Conservation (phyloP, 371 early-diverging fungal species). For the Blakeslea trispora region DNA sequence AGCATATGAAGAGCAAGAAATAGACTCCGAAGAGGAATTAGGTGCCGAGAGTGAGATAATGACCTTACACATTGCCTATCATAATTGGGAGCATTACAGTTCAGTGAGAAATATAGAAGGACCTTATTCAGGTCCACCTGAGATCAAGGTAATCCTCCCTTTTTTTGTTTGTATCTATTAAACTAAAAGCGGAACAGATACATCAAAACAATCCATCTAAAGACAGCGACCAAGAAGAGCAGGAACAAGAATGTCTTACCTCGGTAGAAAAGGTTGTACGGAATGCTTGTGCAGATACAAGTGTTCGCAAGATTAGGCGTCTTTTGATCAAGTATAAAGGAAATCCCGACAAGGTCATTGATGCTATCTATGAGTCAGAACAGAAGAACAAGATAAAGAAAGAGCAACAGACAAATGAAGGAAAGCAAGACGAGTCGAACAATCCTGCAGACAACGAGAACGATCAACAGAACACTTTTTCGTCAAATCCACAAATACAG, state of each 20-base stretch:
- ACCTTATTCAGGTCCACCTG: slow-evolving; percentile 63
- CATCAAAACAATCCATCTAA: slow-evolving; percentile 6
- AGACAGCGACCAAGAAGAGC: slow-evolving; percentile 3
- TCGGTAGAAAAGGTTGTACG: slow-evolving; percentile 53
- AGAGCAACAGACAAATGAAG: neutral
- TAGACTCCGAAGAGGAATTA: slow-evolving; percentile 25
- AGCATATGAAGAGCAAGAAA: slow-evolving; percentile 33
- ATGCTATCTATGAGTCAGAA: slow-evolving; percentile 45
- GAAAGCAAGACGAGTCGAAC: no score
- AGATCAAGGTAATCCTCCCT: slow-evolving; percentile 40
- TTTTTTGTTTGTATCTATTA: slow-evolving; percentile 11
- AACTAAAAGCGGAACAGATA: neutral
- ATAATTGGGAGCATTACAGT: slow-evolving; percentile 87
- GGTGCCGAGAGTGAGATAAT: slow-evolving; percentile 30
- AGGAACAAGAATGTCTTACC: slow-evolving; percentile 24
- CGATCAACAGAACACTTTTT: neutral
- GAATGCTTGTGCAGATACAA: slow-evolving; percentile 49
- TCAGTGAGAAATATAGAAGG: slow-evolving; percentile 72
- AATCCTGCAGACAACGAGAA: neutral
- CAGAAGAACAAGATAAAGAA: neutral
- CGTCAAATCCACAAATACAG: no score
- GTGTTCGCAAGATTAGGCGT: slow-evolving; percentile 49
- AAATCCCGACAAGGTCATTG: slow-evolving; percentile 58
- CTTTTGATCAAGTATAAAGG: slow-evolving; percentile 52
- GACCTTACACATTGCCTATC: slow-evolving; percentile 77